Percentiles rank a stretch among this genome's conserved stretches.
Conservation (phyloP, 768 basidiomycete genomes). For the Russula compacta region DNA sequence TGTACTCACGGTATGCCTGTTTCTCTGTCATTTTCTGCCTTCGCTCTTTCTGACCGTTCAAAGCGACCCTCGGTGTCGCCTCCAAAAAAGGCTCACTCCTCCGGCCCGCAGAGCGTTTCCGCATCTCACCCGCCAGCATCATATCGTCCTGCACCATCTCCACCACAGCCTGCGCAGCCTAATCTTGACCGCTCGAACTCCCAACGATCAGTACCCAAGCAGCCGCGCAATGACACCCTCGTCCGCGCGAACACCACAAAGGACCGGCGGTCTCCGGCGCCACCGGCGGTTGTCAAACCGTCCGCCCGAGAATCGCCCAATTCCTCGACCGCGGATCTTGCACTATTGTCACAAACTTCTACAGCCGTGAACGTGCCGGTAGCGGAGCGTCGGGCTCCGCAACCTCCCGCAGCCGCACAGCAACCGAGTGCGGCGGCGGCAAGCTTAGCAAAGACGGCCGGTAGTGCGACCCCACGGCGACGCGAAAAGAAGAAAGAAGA, state of each 20-base stretch:
- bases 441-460: slow-evolving; percentile 55
- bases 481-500: slow-evolving; percentile 80
- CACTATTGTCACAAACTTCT: slow-evolving; percentile 1
- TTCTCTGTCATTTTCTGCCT: background rate
- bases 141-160: slow-evolving; percentile 71
- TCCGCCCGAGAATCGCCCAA: slow-evolving; percentile 11
- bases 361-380: background rate
- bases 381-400: slow-evolving; percentile 29
- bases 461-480: slow-evolving; percentile 79
- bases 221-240: slow-evolving; percentile 32
- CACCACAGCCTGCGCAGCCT: slow-evolving; percentile 53
- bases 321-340: slow-evolving; percentile 14
- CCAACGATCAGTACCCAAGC: slow-evolving; percentile 53
- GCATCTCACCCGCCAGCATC: slow-evolving; percentile 37
- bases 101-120: slow-evolving; percentile 16
- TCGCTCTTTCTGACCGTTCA: slow-evolving; percentile 11
- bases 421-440: slow-evolving; percentile 55
- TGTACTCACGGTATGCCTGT: slow-evolving; percentile 46
- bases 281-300: slow-evolving; percentile 21
- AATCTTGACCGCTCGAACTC: slow-evolving; percentile 83
- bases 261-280: slow-evolving; percentile 41
- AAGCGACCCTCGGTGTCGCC: slow-evolving; percentile 35
- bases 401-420: slow-evolving; percentile 31
- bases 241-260: slow-evolving; percentile 63
- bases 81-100: slow-evolving; percentile 31